Evolutionary conservation across 2,329 filamentous ascomycete genomes (phyloP).

Genomic region (Onygenales sp.): DNA sequence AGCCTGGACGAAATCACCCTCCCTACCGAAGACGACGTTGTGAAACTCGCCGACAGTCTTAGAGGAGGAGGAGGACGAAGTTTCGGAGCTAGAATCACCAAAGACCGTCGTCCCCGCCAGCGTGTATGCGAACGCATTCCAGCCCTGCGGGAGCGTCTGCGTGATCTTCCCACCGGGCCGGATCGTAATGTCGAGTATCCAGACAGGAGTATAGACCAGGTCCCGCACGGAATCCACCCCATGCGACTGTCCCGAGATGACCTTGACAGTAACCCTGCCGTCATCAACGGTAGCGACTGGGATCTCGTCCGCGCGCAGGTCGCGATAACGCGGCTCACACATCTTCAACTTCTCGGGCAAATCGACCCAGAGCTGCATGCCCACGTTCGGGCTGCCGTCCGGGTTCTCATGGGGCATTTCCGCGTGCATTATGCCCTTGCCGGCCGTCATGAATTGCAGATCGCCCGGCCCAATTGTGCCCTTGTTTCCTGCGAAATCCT

Average conservation of each 20-base stretch:
- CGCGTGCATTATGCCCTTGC: constrained; percentile 82
- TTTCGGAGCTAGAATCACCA: constrained; percentile 42
- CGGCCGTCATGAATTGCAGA: constrained; percentile 96
- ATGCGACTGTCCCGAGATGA: constrained; percentile 78
- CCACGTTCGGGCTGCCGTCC: constrained; percentile 69
- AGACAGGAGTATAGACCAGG: constrained; percentile 93
- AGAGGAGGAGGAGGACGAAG: constrained; percentile 20
- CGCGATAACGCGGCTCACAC: constrained; percentile 87
- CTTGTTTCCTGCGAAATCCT: constrained; percentile 79
- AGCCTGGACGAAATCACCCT: constrained; percentile 66
- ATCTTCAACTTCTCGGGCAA: constrained; percentile 65
- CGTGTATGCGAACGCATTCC: constrained; percentile 85
- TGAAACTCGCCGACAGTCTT: constrained; percentile 60
- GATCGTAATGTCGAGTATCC: constrained; percentile 78
- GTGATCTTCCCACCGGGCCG: constrained; percentile 66
- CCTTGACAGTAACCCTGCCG: constrained; percentile 69
- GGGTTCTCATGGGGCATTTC: constrained; percentile 81
- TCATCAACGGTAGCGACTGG: constrained; percentile 62
- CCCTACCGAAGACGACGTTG: constrained; percentile 78
- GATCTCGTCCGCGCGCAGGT: constrained; percentile 70
- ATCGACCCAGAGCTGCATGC: constrained; percentile 94
- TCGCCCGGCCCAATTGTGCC: constrained; percentile 83
- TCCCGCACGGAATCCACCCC: constrained; percentile 82
- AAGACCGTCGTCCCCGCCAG: constrained; percentile 62
- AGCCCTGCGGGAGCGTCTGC: constrained; percentile 67